These are phyloP conservation scores for Aspergillus glaucus DNA, from an alignment of 2,329 filamentous ascomycete genomes.

Conservation along the genomic window DNA sequence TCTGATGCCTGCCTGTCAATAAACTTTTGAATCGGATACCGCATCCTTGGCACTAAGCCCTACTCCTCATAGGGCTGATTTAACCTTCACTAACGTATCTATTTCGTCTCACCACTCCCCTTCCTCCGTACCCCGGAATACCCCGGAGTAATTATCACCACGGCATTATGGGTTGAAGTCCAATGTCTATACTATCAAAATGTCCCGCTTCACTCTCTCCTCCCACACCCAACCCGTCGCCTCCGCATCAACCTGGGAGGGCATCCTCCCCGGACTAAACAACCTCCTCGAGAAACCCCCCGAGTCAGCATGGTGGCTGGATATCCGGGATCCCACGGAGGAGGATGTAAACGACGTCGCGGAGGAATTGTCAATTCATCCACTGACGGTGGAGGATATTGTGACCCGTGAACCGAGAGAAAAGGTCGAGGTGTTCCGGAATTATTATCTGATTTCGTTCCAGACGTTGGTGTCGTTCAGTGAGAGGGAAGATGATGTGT, in stretches of 20 bases:
- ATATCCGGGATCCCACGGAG: slow-evolving; percentile 78
- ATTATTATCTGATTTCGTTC: slow-evolving; percentile 97
- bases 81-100: too few relatives aligned
- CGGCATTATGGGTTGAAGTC: slow-evolving; percentile 3
- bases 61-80: too few relatives aligned
- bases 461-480: slow-evolving; percentile 73
- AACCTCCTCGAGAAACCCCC: neutral
- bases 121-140: too few relatives aligned
- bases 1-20: too few relatives aligned
- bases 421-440: slow-evolving; percentile 93
- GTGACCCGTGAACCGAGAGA: slow-evolving; percentile 87
- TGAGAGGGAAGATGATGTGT: slow-evolving; percentile 61
- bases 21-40: too few relatives aligned
- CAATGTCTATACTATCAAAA: neutral
- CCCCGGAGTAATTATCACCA: too few relatives aligned
- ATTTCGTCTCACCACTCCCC: too few relatives aligned
- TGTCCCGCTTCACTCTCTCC: slow-evolving; percentile 75
- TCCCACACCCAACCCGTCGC: slow-evolving; percentile 63
- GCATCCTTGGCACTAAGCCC: too few relatives aligned
- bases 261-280: slow-evolving; percentile 7
- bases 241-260: slow-evolving; percentile 15
- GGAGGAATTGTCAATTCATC: slow-evolving; percentile 88
- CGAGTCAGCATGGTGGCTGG: slow-evolving; percentile 77
- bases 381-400: slow-evolving; percentile 91
- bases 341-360: slow-evolving; percentile 80